These are phyloP conservation scores for Aspergillus heteromorphus DNA, from an alignment of 495 filamentous ascomycete genomes.

Conservation along the genomic window DNA sequence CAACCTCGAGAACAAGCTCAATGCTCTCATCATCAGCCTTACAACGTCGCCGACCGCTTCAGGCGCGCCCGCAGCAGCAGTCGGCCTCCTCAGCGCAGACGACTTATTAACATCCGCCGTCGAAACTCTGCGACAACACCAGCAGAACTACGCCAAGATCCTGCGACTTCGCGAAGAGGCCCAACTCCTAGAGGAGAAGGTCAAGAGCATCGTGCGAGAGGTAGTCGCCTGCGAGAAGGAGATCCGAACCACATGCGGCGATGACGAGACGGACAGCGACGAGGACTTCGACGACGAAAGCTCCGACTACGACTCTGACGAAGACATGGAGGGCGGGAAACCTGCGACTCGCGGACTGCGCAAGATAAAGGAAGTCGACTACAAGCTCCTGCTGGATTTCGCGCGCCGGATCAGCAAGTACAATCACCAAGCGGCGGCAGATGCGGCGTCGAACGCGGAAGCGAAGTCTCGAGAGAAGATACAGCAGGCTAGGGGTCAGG, in stretches of 20 bases:
- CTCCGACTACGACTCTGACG: slow-evolving; percentile 21
- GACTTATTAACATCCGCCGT: slow-evolving; percentile 35
- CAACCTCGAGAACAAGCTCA: slow-evolving; percentile 38
- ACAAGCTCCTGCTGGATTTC: slow-evolving; percentile 39
- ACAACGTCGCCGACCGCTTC: slow-evolving; percentile 40
- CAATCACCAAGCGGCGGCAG: slow-evolving; percentile 42
- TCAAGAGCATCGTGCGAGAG: slow-evolving; percentile 38
- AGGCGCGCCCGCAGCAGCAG: slow-evolving; percentile 35
- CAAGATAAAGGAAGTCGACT: slow-evolving; percentile 37
- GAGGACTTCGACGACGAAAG: slow-evolving; percentile 21
- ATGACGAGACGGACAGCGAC: slow-evolving; percentile 26
- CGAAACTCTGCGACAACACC: slow-evolving; percentile 37
- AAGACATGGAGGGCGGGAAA: slow-evolving; percentile 10
- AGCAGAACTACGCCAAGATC: slow-evolving; percentile 38
- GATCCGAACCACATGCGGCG: slow-evolving; percentile 28
- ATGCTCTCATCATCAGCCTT: slow-evolving; percentile 35
- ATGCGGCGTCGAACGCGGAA: slow-evolving; percentile 29
- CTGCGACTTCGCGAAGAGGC: slow-evolving; percentile 35
- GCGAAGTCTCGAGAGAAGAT: slow-evolving; percentile 15
- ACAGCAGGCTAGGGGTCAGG: slow-evolving; percentile 17
- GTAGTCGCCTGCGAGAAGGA: slow-evolving; percentile 37
- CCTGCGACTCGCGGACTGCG: not conserved
- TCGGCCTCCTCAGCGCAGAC: slow-evolving; percentile 38
- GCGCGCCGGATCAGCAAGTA: slow-evolving; percentile 46
- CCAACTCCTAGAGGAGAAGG: slow-evolving; percentile 32